phyloP scores from a whole-genome alignment of 2,329 filamentous ascomycete genomes.

The Talaromyces verruculosus region DNA sequence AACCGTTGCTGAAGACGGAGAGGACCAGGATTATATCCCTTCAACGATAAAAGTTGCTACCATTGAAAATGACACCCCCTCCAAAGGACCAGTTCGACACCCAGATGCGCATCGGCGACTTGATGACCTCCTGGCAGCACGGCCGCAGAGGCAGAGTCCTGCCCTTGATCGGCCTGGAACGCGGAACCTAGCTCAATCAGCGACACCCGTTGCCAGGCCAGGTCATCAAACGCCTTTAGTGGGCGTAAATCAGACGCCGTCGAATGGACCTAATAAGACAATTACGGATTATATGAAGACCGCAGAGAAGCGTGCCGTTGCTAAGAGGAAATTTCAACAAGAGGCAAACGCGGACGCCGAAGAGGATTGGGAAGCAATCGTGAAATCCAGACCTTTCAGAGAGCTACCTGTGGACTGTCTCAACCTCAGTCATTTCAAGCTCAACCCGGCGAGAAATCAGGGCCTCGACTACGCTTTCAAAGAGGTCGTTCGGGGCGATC shows the following conservation, averaged over 20 bases:
- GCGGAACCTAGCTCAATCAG: conserved; percentile 8
- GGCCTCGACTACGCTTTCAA: conserved; percentile 71
- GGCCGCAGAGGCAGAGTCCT: conserved; percentile 27
- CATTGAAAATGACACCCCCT: not conserved
- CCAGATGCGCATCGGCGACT: conserved; percentile 30
- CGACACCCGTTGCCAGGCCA: not conserved
- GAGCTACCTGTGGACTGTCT: conserved; percentile 59
- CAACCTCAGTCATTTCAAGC: conserved; percentile 71
- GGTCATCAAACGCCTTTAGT: not conserved
- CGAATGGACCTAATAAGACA: not conserved
- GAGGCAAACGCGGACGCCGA: not conserved
- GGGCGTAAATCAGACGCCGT: not conserved
- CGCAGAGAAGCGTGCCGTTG: not conserved
- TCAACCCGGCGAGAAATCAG: conserved; percentile 72
- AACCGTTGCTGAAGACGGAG: conserved; percentile 53
- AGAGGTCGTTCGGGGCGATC: conserved; percentile 70
- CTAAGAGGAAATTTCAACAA: not conserved
- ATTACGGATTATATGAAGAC: not conserved
- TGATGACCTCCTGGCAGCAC: conserved; percentile 34
- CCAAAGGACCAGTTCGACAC: conserved; percentile 5
- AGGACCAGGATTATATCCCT: conserved; percentile 26
- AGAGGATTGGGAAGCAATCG: conserved; percentile 22
- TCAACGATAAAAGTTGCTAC: not conserved
- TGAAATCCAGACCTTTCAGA: conserved; percentile 54
- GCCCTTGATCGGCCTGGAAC: conserved; percentile 19